Conservation (phyloP, 805 yeast species). For the Ascoidea rubescens region DNA sequence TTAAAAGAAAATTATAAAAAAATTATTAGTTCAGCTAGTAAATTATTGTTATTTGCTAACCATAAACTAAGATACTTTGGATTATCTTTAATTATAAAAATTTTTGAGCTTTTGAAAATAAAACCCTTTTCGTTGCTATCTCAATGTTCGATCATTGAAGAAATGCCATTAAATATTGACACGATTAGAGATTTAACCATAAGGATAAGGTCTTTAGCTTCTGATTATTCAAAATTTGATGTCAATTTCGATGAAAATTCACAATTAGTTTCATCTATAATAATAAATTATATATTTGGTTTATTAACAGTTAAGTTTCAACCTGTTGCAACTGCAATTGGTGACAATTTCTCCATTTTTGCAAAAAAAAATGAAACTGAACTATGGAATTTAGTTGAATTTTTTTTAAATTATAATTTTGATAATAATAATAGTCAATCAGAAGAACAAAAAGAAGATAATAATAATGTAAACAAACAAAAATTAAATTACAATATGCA, state of each 20-base stretch:
- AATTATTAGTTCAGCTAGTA: neutral
- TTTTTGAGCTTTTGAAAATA: neutral
- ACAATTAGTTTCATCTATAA: constrained; percentile 17
- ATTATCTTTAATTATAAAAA: neutral
- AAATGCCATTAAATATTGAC: constrained; percentile 32
- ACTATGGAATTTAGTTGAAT: constrained; percentile 35
- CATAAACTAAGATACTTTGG: neutral
- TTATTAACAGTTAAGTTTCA: constrained; percentile 60
- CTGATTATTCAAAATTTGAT: constrained; percentile 23
- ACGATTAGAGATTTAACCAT: constrained; percentile 57
- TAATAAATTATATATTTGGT: constrained; percentile 48
- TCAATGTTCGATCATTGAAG: neutral
- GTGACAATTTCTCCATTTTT: constrained; percentile 40
- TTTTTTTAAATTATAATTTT: constrained; percentile 24
- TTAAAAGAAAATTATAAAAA: constrained; percentile 1
- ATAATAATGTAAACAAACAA: constrained; percentile 14
- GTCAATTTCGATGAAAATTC: constrained; percentile 12
- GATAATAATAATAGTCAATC: constrained; percentile 6
- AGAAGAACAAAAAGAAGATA: constrained; percentile 9
- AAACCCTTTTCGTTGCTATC: too few relatives aligned
- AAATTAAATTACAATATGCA: constrained; percentile 11
- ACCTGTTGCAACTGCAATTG: constrained; percentile 74
- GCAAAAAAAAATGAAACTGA: constrained; percentile 24
- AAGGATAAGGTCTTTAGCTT: constrained; percentile 47
- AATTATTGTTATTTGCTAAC: neutral